Conservation (phyloP, 228 moss, liverwort and hornwort genomes). For the Sphagnum magellanicum region DNA sequence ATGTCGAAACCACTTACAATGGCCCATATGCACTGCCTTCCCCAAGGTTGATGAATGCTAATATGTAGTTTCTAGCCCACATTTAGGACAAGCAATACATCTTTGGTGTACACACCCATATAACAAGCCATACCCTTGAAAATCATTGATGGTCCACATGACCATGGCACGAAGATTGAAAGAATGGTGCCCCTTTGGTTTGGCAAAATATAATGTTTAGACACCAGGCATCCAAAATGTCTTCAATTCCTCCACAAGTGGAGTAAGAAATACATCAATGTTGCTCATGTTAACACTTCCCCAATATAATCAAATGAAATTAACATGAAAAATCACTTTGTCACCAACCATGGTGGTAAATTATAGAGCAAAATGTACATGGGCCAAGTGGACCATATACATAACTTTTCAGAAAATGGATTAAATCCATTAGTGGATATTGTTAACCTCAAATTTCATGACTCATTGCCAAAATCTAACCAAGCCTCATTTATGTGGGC, state of each 20-base stretch:
- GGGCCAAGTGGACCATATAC: not conserved
- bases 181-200: no score
- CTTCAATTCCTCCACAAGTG: not conserved
- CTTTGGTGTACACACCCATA: no score
- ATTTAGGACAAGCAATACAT: no score
- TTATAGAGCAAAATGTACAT: not conserved
- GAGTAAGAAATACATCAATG: not conserved
- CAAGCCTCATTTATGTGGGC: not conserved
- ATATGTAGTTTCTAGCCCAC: no score
- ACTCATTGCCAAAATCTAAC: not conserved
- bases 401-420: not conserved
- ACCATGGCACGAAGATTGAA: no score
- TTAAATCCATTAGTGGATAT: not conserved
- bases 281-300: not conserved
- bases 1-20: no score
- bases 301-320: not conserved
- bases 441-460: not conserved
- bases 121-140: no score
- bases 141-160: no score
- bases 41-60: no score
- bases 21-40: no score
- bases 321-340: not conserved
- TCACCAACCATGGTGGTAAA: constrained; percentile 1
- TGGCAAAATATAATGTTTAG: no score
- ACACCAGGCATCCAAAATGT: not conserved